Base-by-base conservation (phyloP, 148 eudicot genomes). In the Rhododendron griersonianum region DNA sequence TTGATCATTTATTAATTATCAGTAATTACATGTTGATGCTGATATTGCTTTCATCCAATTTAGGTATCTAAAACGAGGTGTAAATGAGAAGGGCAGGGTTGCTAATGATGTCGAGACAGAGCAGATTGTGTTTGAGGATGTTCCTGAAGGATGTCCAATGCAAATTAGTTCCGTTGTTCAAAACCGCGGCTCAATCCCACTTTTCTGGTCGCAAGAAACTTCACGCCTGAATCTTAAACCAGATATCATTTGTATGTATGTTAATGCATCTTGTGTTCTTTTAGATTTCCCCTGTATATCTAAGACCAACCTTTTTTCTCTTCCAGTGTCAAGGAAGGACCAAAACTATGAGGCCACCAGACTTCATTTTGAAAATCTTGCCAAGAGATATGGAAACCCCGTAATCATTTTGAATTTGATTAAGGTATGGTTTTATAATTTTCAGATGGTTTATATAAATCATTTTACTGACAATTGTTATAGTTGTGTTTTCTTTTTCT, bases 61-160 rank as follows among this genome's bases (percentile, higher is more conserved):
- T 65, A 96, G 99, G 90, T 97, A 95, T 87, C 88, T 97, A 83
- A 97, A 93, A 89, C 94, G 98, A 63, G 98, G 99, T 78, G 98
- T 97, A 44, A 97, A 97, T 89, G 96, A 95, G 88, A 93, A 92
- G 85, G 98, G 98, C 19, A 91, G 94, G 87, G 99, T 95, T 44
- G 98, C 99, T 57, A 97, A 97, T 89, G 99, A 97, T 89, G 99
- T 97, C 25, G 98, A 97, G 89, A 97, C 96, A 21, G 99, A 97
- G 86, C 99, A 97, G 63, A 95, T 97, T 90, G 92, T 97, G 48
- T 90, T 88, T 87, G 98, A 97, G 89, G 95, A 95, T 91, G 89
- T 84, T 89, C 91, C 98, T 74, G 98, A 93, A 84, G 98, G 94
- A 65, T 86, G 84, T 67, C 92, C 94, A 33, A 83, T 87, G 84